Base-by-base conservation (phyloP, 169 alveolate species). In the Plasmodium falciparum region DNA sequence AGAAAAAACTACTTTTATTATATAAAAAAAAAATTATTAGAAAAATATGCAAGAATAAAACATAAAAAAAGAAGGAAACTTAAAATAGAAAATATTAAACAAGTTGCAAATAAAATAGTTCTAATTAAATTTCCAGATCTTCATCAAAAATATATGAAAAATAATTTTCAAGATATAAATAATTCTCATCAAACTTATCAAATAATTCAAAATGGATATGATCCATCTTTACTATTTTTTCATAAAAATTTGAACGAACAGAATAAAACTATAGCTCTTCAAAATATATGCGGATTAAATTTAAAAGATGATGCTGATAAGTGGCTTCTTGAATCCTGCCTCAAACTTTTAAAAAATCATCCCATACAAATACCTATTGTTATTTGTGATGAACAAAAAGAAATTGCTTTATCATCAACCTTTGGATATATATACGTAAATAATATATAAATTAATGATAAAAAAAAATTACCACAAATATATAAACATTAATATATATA, bases 301-400 rank as follows among this genome's bases (percentile, higher is more conserved):
- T 86, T 86, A 65, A 70, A 71, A 22, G 88, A 86, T 72, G 92
- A 86, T 62, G 92, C 92, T 13, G 92, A 86, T 61, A 86, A 62
- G 45, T 86, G 92, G 92, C 62, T 86, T 45, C 58, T 86, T 61
- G 92, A 86, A 63, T 71, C 71, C n/a, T 86, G 92, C 58, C 71
- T 86, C 20, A 86, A 86, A 61, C 54, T 86, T 39, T 72, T 86
- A 50, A 86, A 86, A 86, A 86, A 86, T 61, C 92, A 86, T 50
- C 61, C 39, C 61, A 72, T 59, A 15, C 86, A 47, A 58, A 86
- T 86, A 26, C 92, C 92, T 43, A 17, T 86, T 20, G 92, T 86
- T 65, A 50, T 86, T 13, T 86, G 17, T 52, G 12, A 6, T 47
- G 65, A 56, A 56, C 61, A 54, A 50, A 62, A 62, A 71, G 47